phyloP scores from a whole-genome alignment of 208 protist genomes.

The Trypanosoma theileri region DNA sequence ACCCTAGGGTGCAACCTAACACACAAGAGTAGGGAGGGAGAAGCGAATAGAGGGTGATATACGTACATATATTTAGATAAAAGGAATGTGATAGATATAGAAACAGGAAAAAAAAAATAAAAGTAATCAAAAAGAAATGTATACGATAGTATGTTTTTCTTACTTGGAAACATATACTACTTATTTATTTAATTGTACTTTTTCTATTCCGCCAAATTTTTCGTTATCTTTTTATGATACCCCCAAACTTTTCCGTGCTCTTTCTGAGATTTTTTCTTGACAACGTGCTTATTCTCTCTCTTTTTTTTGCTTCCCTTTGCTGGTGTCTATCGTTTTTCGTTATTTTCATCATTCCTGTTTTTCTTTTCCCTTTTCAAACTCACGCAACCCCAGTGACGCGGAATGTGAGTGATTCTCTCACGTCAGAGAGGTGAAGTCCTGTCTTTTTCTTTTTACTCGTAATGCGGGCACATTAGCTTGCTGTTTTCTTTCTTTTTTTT shows the following conservation, averaged over 20 bases:
- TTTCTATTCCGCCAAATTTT: no score
- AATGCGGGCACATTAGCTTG: background rate
- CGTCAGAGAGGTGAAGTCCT: no score
- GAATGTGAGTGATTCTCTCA: no score
- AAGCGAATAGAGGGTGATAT: background rate
- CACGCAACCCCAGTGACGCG: no score
- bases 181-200: no score
- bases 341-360: background rate
- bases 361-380: constrained; percentile 2
- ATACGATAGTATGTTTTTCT: no score
- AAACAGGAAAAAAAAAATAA: background rate
- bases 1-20: no score
- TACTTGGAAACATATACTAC: no score
- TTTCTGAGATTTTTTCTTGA: background rate
- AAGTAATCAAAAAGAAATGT: background rate
- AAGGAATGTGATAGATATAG: background rate
- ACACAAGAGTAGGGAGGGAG: background rate
- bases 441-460: background rate
- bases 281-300: background rate
- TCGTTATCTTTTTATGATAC: no score
- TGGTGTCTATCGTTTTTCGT: background rate
- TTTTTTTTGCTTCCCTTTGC: background rate
- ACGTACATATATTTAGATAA: background rate
- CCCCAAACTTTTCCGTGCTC: no score
- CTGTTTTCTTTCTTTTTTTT: background rate